Base-by-base conservation (phyloP, 352 stramenopile genomes). In the Globisporangium spiculum region DNA sequence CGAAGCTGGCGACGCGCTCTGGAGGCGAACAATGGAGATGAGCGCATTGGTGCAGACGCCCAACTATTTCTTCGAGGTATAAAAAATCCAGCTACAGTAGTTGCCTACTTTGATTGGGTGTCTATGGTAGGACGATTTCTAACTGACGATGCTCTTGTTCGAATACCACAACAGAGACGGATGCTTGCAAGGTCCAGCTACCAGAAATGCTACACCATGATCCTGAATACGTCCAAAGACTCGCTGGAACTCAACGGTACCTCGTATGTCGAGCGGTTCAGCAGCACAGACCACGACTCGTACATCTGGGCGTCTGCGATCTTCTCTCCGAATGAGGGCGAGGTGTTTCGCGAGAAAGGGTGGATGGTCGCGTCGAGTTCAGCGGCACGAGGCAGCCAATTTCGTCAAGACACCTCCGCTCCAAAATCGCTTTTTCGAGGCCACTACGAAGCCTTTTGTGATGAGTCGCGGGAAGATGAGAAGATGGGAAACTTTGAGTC, bases 1-100 rank as follows among this genome's bases (percentile, higher is more conserved):
- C 2, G 9, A 54, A 8, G 27, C 20, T 3, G 60, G 24, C 2
- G 18, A 44, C 24, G 16, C 41, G 5, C 8, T 65, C 4, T 65
- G 60, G 60, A 46, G 27, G 1, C 44, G 22, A 20, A 10, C 24
- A 9, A 54, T 65, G 18, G 18, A 50, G 38, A 53, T 34, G 38
- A 72, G 24, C 53, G 57, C 20, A 62, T 41, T 55, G 73, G 80
- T 41, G 56, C 66, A 41, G 71, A 75, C 38, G 27, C 63, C 22
- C 56, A 36, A 56, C 18, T 58, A 32, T 14, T 65, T 24, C 44
- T n/a, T 65, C 8, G 18, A 65, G 59, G 59, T 65, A 30, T 3
- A 22, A 7, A 12, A 41, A 14, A 41, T 41, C 8, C 34, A 41
- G 12, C 9, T 9, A 14, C 34, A 41, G 8, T 41, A 14, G 7